Evolutionary conservation across 208 protist genomes (phyloP), one percentile per base, ranked within the genome.

Genomic region (Leptomonas pyrrhocoris): DNA sequence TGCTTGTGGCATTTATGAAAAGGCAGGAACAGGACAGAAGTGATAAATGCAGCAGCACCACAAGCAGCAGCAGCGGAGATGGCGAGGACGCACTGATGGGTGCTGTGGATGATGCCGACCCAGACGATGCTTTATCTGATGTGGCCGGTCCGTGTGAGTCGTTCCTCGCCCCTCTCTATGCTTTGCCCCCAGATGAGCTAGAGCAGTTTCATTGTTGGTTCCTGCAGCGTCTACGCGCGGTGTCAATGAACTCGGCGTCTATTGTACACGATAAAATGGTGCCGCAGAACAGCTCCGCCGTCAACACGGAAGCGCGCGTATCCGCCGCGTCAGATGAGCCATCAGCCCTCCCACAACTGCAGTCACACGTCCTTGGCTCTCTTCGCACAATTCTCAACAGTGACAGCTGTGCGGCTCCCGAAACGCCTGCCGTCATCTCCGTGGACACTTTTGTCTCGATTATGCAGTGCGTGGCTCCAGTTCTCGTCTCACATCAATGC

Each of bases 401-500:
- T 27, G 28, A 34, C 56, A 49, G 40, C 23, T 12, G 19, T 6
- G 56, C 31, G 19, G 16, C 4, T 19, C 15, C 58, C 6, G 46
- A 30, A 8, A 27, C 30, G 23, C 31, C 62, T 2, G 50, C 11
- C 19, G 16, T 66, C 63, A 40, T 77, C 30, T 68, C 59, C 4
- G n/a, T 68, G 4, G 58, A 72, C 36, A 43, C 50, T 2, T 77
- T 77, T 11, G 50, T 67, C n/a, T 23, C 57, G 2, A 16, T 72
- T 23, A 77, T 77, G 72, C 55, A 72, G 21, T 40, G 58, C 16
- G 27, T 77, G 13, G 9, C 57, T 25, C 8, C 56, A 0, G 3
- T 68, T 21, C 13, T 72, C 2, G 63, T 51, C 3, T 46, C 59
- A 2, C 64, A 66, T 13, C 63, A 72, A 23, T 28, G 46, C 31